These are phyloP conservation scores for Lecanicillium sp. DNA, from an alignment of 2,329 filamentous ascomycete species.

Conservation along the genomic window DNA sequence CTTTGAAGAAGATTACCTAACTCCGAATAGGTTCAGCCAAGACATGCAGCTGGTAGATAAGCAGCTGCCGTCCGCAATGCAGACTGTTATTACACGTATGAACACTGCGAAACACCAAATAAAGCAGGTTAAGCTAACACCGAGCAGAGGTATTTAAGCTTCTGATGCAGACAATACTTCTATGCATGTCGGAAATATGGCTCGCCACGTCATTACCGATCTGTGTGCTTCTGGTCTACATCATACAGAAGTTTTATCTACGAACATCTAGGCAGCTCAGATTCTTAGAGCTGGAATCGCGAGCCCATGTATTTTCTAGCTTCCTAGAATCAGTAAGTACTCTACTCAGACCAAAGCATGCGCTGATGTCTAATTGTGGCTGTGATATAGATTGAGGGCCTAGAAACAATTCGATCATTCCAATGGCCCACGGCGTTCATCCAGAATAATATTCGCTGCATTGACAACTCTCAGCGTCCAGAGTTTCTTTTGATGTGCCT, in stretches of 20 bases:
- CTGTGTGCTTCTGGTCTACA: not conserved
- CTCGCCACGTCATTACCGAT: not conserved
- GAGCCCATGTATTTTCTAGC: not conserved
- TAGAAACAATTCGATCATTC: no score
- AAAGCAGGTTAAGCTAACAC: not conserved
- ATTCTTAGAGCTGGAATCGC: not conserved
- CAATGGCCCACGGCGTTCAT: no score
- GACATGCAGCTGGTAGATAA: no score
- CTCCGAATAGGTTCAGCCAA: not conserved
- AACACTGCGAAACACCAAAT: not conserved
- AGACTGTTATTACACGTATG: not conserved
- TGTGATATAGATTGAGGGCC: no score
- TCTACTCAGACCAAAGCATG: no score
- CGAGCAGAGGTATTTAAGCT: not conserved
- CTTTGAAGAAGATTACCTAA: not conserved
- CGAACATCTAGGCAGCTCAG: not conserved
- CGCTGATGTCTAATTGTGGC: no score
- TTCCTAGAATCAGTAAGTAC: no score
- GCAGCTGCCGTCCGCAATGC: not conserved
- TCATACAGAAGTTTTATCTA: not conserved
- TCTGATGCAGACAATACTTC: constrained; percentile 1
- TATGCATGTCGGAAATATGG: not conserved
- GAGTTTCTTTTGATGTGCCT: no score
- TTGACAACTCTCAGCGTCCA: no score
- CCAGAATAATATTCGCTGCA: no score